Evolutionary conservation across 129 eudicot species (phyloP), one percentile per base, ranked within the genome.

Genomic region (Deinandra increscens): DNA sequence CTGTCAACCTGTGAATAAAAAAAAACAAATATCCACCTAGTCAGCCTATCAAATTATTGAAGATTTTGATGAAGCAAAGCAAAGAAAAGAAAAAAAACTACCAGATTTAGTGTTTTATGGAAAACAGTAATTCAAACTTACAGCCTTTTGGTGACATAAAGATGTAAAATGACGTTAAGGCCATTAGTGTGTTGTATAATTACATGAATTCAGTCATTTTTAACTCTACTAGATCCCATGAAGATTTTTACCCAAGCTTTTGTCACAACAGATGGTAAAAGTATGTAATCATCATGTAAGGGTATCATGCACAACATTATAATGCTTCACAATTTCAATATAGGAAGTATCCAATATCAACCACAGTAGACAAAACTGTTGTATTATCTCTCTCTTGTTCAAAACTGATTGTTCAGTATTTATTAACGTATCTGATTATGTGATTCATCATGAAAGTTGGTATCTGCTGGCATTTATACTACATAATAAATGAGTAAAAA

Each of bases 1-100:
- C 97, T 91, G 80, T 91, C 97, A 64, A 91, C 96, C 97, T 90
- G 75, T 44, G 71, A 68, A 51, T 64, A 51, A 9, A 79, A 43
- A 50, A 64, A 33, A 37, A 53, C 2, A 68, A 56, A 42, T 48
- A 41, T 55, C 36, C 33, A 17, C 56, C 11, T 49, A 18, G 9
- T 49, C 9, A 46, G 53, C 4, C 53, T 46, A 46, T 13, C 19
- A 17, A 15, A 41, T 64, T 10, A 42, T 49, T 5, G 44, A 17
- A 70, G 49, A 23, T 1, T 11, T 18, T n/a, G 22, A 43, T 7
- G 42, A 14, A 70, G 58, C 43, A 64, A 13, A 73, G 9, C 5
- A 7, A 36, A 58, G 10, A 11, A 48, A 19, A 4, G 59, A 10
- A 11, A 48, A 19, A 4, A 48, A 10, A 42, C 26, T 58, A 58